Evolutionary conservation across 768 basidiomycete genomes (phyloP), one percentile per base, ranked within the genome.

Genomic region (Mycena maculata): DNA sequence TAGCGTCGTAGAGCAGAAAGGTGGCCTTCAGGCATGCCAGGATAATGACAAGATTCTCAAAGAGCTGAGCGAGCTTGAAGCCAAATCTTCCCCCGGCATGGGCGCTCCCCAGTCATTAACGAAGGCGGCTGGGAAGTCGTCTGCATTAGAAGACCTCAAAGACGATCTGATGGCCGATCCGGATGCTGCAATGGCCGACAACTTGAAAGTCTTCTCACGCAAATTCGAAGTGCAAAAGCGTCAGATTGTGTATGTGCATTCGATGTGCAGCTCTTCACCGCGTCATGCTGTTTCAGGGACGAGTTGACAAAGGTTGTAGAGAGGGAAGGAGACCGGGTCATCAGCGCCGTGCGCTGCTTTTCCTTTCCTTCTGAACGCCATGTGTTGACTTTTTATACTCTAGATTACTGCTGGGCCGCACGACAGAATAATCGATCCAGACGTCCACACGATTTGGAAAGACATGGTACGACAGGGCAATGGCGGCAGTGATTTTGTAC

Each of bases 391-490:
- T n/a, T n/a, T n/a, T n/a, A n/a, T n/a, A n/a, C n/a, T n/a, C n/a
- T n/a, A n/a, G 15, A 38, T 69, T 12, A 64, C 63, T 23, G 63
- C 75, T n/a, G 81, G 80, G 2, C 76, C 80, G 2, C 80, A 81
- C 39, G 78, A 81, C 31, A 73, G 64, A 31, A 57, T 71, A 10
- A 52, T 71, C 15, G 69, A 71, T 23, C 62, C 65, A n/a, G 80
- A 82, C 41, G 68, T 82, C 7, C 76, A 76, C 39, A 70, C 72
- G 18, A 74, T 82, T 20, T 82, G 81, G 81, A 79, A 77, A 68
- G 79, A 79, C 30, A 81, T 81, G 81, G 81, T 80, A 53, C 20
- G 54, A 15, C n/a, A n/a, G n/a, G n/a, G 15, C n/a, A 54, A n/a
- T 15, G 30, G 13, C 27, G 0, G 22, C 12, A 16, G 16, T n/a